These are phyloP conservation scores for Aspergillus floridensis DNA, from an alignment of 2,329 filamentous ascomycete genomes.

Conservation along the genomic window DNA sequence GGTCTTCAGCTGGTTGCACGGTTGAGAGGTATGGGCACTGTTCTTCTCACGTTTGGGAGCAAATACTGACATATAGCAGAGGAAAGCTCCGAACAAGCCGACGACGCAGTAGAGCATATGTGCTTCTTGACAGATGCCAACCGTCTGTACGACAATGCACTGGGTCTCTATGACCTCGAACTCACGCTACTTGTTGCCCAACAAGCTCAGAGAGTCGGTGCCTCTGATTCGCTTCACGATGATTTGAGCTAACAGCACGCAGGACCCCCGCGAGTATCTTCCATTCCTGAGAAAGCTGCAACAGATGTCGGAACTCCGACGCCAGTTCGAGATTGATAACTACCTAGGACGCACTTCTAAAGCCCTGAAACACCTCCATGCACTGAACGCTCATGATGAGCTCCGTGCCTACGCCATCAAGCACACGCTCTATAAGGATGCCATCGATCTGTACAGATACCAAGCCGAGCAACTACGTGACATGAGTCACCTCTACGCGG, in stretches of 20 bases:
- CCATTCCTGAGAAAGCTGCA: slow-evolving; percentile 90
- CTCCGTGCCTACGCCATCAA: slow-evolving; percentile 73
- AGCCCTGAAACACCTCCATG: slow-evolving; percentile 73
- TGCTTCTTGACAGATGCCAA: slow-evolving; percentile 96
- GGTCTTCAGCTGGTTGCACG: slow-evolving; percentile 76
- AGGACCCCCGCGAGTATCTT: slow-evolving; percentile 88
- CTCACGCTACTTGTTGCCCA: slow-evolving; percentile 88
- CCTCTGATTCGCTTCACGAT: background rate
- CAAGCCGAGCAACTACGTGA: slow-evolving; percentile 63
- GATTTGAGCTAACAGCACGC: slow-evolving; percentile 13
- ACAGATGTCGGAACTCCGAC: slow-evolving; percentile 65
- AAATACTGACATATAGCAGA: slow-evolving; percentile 36
- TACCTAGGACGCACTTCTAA: slow-evolving; percentile 74
- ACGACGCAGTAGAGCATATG: slow-evolving; percentile 91
- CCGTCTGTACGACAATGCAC: slow-evolving; percentile 81
- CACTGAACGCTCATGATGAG: slow-evolving; percentile 72
- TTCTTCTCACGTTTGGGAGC: background rate
- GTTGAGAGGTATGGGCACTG: slow-evolving; percentile 51
- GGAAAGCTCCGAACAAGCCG: slow-evolving; percentile 68
- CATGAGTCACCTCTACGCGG: slow-evolving; percentile 76
- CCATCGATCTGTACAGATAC: slow-evolving; percentile 81
- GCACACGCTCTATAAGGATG: slow-evolving; percentile 73
- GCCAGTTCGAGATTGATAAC: slow-evolving; percentile 83
- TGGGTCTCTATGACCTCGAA: slow-evolving; percentile 89
- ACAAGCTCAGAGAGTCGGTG: slow-evolving; percentile 73